Evolutionary conservation across 495 filamentous ascomycete species (phyloP).

Genomic region (Staphylotrichum longicolle): DNA sequence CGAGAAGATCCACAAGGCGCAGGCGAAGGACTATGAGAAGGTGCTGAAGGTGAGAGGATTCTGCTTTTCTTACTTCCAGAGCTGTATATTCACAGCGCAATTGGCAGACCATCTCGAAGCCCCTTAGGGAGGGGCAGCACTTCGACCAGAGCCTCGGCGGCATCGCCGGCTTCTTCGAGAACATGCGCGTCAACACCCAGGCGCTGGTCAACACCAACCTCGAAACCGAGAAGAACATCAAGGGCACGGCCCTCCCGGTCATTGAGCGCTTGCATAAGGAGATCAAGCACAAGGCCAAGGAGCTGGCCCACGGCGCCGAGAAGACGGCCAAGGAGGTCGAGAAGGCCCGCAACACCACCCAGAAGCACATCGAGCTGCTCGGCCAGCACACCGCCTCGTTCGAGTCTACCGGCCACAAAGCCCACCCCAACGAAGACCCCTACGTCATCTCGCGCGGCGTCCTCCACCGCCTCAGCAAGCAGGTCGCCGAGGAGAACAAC

Average conservation of each 20-base stretch:
- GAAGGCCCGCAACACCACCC: conserved; percentile 79
- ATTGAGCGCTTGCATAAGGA: conserved; percentile 90
- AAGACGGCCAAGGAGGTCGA: conserved; percentile 87
- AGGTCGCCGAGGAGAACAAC: conserved; percentile 92
- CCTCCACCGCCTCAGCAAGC: conserved; percentile 78
- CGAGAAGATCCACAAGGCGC: conserved; percentile 77
- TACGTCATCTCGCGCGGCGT: conserved; percentile 83
- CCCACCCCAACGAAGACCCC: conserved; percentile 72
- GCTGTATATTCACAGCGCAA: not conserved
- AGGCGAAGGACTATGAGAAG: conserved; percentile 94
- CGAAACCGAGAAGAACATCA: conserved; percentile 86
- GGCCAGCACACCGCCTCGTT: conserved; percentile 76
- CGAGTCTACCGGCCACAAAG: conserved; percentile 65
- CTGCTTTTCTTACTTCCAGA: not conserved
- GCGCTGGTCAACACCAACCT: conserved; percentile 80
- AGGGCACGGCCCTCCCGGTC: conserved; percentile 76
- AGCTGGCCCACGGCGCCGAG: conserved; percentile 75
- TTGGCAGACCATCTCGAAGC: conserved; percentile 73
- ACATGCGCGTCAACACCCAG: conserved; percentile 86
- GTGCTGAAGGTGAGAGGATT: conserved; percentile 64
- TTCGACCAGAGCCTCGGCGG: conserved; percentile 86
- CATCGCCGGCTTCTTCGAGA: conserved; percentile 86
- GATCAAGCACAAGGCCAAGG: conserved; percentile 92
- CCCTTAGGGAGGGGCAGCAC: conserved; percentile 81
- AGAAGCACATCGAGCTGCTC: conserved; percentile 94